Evolutionary conservation across 805 yeast species (phyloP).

Genomic region (Hanseniaspora singularis): DNA sequence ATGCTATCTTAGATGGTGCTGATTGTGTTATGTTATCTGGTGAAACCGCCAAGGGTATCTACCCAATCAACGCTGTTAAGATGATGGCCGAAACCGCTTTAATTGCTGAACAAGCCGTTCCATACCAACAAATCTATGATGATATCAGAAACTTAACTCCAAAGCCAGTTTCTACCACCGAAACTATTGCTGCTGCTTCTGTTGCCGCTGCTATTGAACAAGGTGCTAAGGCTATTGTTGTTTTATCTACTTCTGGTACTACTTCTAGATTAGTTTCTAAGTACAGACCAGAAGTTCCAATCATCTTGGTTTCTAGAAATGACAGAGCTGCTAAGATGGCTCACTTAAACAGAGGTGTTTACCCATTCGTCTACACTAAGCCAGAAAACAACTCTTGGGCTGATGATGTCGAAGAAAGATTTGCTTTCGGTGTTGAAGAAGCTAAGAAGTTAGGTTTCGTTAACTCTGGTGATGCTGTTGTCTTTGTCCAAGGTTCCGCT

Average conservation of each 20-base stretch:
- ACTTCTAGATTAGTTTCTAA: slow-evolving; percentile 94
- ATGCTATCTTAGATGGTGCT: slow-evolving; percentile 97
- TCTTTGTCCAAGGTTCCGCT: slow-evolving; percentile 97
- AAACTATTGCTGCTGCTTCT: slow-evolving; percentile 95
- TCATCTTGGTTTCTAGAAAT: slow-evolving; percentile 96
- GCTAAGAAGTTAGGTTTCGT: slow-evolving; percentile 80
- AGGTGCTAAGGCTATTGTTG: slow-evolving; percentile 91
- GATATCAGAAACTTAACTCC: slow-evolving; percentile 77
- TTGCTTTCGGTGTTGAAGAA: slow-evolving; percentile 82
- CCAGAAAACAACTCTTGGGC: slow-evolving; percentile 67
- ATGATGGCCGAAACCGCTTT: slow-evolving; percentile 98
- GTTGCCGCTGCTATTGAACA: slow-evolving; percentile 95
- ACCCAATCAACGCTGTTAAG: slow-evolving; percentile 93
- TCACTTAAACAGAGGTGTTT: slow-evolving; percentile 96
- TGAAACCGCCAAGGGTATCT: slow-evolving; percentile 98
- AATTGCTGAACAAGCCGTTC: slow-evolving; percentile 92
- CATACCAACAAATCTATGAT: slow-evolving; percentile 71
- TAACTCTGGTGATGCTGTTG: slow-evolving; percentile 74
- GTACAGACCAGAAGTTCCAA: slow-evolving; percentile 95
- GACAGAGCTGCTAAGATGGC: slow-evolving; percentile 84
- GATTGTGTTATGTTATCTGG: slow-evolving; percentile 99
- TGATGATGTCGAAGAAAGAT: slow-evolving; percentile 89
- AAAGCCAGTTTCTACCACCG: slow-evolving; percentile 85
- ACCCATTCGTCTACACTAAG: slow-evolving; percentile 79
- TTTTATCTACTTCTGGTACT: slow-evolving; percentile 85